Evolutionary conservation across 139 green algal genomes (phyloP).

Genomic region (Dunaliella sp.): DNA sequence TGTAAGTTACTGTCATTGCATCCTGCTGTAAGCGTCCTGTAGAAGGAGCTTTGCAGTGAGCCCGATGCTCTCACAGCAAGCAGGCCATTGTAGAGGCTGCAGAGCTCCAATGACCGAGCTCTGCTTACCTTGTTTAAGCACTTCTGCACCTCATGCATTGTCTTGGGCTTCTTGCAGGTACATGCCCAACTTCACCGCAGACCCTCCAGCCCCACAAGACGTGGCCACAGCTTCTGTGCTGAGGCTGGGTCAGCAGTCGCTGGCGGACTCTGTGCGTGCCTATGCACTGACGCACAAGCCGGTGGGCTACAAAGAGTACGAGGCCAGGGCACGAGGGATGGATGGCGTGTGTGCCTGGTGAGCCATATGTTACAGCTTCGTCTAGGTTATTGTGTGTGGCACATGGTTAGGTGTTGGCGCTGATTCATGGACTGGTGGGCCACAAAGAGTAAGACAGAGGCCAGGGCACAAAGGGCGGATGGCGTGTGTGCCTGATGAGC

Average conservation of each 20-base stretch:
- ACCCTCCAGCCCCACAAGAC: not conserved
- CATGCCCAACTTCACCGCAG: not conserved
- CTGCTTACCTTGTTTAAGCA: not conserved
- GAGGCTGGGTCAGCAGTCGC: not conserved
- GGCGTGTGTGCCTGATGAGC: not conserved
- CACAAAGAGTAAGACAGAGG: not conserved
- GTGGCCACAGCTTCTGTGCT: not conserved
- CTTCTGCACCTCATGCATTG: not conserved
- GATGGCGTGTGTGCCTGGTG: not conserved
- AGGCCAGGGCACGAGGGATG: not conserved
- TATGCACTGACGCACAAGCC: not conserved
- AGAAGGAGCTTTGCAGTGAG: not conserved
- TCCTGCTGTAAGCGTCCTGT: not conserved
- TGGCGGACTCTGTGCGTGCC: not conserved
- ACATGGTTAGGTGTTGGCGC: not conserved
- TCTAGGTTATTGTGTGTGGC: too few species aligned
- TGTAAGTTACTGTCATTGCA: not conserved
- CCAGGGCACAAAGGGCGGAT: not conserved
- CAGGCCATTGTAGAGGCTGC: not conserved
- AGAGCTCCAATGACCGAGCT: too few species aligned
- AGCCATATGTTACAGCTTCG: not conserved
- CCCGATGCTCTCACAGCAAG: too few species aligned
- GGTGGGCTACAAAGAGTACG: slow-evolving; percentile 5
- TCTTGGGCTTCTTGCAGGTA: not conserved
- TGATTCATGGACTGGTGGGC: not conserved